phyloP scores from a whole-genome alignment of 2,329 filamentous ascomycete genomes.

The Acephala macrosclerotiorum region DNA sequence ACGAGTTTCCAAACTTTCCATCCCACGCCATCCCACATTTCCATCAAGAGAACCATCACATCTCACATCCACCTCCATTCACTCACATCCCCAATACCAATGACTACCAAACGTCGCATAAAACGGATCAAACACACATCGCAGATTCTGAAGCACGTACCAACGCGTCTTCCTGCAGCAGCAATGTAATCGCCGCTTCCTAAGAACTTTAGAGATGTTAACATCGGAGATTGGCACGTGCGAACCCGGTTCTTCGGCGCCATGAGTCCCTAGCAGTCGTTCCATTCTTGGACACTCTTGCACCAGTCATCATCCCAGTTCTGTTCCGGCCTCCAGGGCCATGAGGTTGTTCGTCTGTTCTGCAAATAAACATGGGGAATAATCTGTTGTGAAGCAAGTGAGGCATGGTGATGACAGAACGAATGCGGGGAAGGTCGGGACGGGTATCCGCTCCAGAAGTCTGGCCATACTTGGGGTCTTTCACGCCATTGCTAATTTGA shows the following conservation, averaged over 20 bases:
- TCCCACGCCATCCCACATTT: background rate
- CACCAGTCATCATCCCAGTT: background rate
- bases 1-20: background rate
- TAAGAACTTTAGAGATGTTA: background rate
- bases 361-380: background rate
- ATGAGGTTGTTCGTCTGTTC: background rate
- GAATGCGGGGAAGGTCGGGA: slow-evolving; percentile 4
- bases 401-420: background rate
- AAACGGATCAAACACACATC: background rate
- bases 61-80: background rate
- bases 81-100: too few relatives aligned
- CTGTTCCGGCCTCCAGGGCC: background rate
- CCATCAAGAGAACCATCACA: background rate
- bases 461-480: background rate
- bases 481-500: background rate
- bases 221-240: slow-evolving; percentile 2
- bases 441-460: background rate
- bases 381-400: slow-evolving; percentile 1
- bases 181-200: background rate
- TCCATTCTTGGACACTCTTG: background rate
- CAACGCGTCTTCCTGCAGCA: background rate
- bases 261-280: background rate
- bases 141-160: slow-evolving; percentile 4
- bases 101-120: background rate
- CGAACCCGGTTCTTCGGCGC: background rate